A percentile compares a stretch with the other conserved stretches of the same genome.
These are phyloP conservation scores for Vigna angularis DNA, from an alignment of 306 rosid species.

Conservation along the genomic window DNA sequence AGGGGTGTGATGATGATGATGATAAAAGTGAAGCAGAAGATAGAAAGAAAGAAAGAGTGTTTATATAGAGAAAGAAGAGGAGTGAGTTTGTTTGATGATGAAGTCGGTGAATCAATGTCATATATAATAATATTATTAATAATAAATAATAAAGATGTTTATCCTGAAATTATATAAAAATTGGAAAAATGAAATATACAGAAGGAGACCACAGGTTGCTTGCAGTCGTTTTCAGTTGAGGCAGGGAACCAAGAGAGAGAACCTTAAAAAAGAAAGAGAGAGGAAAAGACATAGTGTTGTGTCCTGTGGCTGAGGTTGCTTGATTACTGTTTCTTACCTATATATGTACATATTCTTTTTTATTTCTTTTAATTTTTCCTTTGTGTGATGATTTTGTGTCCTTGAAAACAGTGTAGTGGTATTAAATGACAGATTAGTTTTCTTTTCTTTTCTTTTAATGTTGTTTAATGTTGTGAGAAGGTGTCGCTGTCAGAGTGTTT, in stretches of 20 bases:
- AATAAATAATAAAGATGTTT: neutral
- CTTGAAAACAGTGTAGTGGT: too few species aligned
- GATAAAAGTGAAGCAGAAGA: neutral
- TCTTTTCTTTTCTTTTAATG: too few species aligned
- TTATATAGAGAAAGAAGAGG: conserved; percentile 45
- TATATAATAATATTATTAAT: neutral
- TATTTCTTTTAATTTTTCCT: neutral
- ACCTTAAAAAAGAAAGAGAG: conserved; percentile 54
- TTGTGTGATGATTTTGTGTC: neutral
- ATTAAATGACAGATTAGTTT: too few species aligned
- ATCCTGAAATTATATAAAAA: neutral
- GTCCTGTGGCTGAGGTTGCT: conserved; percentile 27
- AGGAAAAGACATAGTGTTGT: conserved; percentile 53
- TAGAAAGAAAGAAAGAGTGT: conserved; percentile 26
- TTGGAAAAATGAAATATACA: conserved; percentile 1
- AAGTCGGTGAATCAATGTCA: conserved; percentile 64
- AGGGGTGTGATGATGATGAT: too few species aligned
- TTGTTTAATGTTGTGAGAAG: neutral
- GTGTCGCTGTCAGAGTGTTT: neutral
- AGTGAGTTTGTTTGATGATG: conserved; percentile 22
- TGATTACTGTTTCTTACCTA: neutral
- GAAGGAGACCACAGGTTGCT: conserved; percentile 74
- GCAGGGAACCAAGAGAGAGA: conserved; percentile 45
- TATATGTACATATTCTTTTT: neutral
- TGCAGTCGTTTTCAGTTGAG: conserved; percentile 84